Conservation (phyloP, 2,329 filamentous ascomycete species). For the Neonectria coccinea region DNA sequence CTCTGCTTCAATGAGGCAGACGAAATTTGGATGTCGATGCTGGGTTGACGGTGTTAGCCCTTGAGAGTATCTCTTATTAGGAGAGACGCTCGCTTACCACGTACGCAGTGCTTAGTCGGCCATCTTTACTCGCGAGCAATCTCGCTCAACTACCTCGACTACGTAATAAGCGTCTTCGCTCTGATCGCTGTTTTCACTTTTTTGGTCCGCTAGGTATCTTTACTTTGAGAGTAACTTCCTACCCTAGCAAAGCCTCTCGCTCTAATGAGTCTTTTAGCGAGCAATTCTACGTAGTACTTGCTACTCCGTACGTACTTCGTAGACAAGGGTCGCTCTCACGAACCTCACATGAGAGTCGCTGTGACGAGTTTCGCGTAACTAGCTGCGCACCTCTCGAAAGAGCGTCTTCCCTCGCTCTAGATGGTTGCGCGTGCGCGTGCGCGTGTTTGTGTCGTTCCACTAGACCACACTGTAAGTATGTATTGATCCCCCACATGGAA, state of each 20-base stretch:
- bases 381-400: background rate
- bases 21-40: background rate
- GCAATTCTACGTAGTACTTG: background rate
- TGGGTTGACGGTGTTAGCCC: background rate
- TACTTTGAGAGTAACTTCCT: background rate
- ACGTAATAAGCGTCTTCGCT: background rate
- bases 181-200: too few relatives aligned
- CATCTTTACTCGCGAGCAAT: background rate
- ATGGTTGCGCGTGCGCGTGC: background rate
- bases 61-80: background rate
- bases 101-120: background rate
- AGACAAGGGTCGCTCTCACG: background rate
- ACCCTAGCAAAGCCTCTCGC: background rate
- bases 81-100: background rate
- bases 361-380: background rate
- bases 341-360: background rate
- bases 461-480: background rate
- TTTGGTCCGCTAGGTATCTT: background rate
- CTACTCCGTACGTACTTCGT: background rate
- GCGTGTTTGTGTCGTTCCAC: background rate
- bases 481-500: constrained; percentile 8
- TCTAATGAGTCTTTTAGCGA: background rate
- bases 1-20: background rate
- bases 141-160: background rate
- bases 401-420: background rate